Evolutionary conservation across 441 rosid genomes (phyloP), one percentile per base, ranked within the genome.

Genomic region (Adansonia rubrostipa): DNA sequence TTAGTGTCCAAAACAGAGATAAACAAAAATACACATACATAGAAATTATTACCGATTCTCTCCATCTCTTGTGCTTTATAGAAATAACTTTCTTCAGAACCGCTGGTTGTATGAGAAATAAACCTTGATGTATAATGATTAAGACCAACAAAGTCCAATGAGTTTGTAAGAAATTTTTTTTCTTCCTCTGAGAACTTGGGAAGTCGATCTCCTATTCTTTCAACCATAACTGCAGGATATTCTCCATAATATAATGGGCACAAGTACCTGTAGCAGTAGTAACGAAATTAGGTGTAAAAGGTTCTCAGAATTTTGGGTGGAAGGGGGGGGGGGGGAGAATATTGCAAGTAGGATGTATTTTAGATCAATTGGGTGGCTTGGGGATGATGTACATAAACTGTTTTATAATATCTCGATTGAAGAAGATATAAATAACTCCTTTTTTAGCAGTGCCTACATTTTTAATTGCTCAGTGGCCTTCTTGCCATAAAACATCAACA

Each of bases 51-150:
- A 92, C 93, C 88, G 0, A 83, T 75, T 82, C 84, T 88, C 73
- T 81, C 82, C 80, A 87, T 80, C 74, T 83, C 47, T 79, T 92
- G 96, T 50, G 73, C 84, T 77, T 86, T 84, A 77, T 84, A 84
- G 84, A 28, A 89, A 77, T 54, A 36, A 63, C 77, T 22, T 60
- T 84, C 86, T 58, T 80, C 89, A 45, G 72, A 69, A 73, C 79
- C 42, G 20, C 79, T 83, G 11, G 81, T 40, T 36, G 57, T 78
- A 80, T 92, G 82, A 80, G 87, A 84, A 40, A 90, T 79, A 74
- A 90, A 85, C 84, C 92, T 88, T 51, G 96, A 74, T 57, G 96
- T 89, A 42, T 92, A 90, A 65, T 92, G 90, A 82, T 92, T 90
- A 50, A 92, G 79, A 63, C 96, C 94, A 69, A 90, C 58, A 78